Evolutionary conservation across 208 protist species (phyloP).

Genomic region (Crithidia bombi): DNA sequence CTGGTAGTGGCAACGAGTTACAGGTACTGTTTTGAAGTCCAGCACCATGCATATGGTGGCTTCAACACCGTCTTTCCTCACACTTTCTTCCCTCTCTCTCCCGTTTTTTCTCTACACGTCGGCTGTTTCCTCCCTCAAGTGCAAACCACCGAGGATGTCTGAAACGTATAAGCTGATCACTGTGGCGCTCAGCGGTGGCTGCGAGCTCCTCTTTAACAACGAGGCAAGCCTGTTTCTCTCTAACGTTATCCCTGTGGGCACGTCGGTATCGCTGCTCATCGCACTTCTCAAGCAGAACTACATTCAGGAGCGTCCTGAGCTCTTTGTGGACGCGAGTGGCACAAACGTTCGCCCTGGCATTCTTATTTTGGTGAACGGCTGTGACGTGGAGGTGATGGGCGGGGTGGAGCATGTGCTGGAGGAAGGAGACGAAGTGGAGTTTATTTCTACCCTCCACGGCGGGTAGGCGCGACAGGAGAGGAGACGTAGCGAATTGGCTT

Average conservation of each 20-base stretch:
- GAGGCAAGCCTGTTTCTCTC: slow-evolving; percentile 35
- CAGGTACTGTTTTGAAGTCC: no score
- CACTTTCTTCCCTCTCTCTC: not conserved
- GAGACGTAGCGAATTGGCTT: no score
- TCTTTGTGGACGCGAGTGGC: slow-evolving; percentile 75
- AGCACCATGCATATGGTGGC: not conserved
- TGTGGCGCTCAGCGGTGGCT: slow-evolving; percentile 71
- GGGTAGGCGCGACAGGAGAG: slow-evolving; percentile 69
- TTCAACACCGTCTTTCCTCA: not conserved
- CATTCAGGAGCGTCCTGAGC: slow-evolving; percentile 72
- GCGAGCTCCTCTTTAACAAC: slow-evolving; percentile 85
- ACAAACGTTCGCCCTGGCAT: slow-evolving; percentile 89
- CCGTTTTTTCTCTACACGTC: slow-evolving; percentile 10
- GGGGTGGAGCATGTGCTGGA: slow-evolving; percentile 82
- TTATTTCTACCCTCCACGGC: slow-evolving; percentile 95
- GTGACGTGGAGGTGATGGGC: slow-evolving; percentile 92
- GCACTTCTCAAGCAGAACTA: slow-evolving; percentile 55
- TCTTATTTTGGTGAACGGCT: slow-evolving; percentile 93
- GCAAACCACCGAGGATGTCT: not conserved
- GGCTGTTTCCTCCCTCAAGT: slow-evolving; percentile 7
- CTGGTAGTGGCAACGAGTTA: no score
- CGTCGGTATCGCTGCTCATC: slow-evolving; percentile 58
- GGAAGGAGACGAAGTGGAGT: slow-evolving; percentile 88
- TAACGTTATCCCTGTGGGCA: slow-evolving; percentile 43
- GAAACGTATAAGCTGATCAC: slow-evolving; percentile 37